Evolutionary conservation across 768 basidiomycete genomes (phyloP).

Genomic region (Mycena venus): DNA sequence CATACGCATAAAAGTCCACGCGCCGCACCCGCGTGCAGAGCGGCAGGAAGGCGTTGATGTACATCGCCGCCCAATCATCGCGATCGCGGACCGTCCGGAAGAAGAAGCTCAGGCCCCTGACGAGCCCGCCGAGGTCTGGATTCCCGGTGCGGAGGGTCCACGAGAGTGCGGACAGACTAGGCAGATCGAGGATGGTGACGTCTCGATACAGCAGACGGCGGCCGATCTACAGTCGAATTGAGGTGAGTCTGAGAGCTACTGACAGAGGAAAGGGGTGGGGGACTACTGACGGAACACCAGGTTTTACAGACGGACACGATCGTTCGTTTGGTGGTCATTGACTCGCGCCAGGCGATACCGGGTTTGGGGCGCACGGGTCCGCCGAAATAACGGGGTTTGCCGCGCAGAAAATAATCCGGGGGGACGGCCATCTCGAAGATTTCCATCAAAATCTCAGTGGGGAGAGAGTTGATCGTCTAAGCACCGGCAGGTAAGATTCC

Average conservation of each 20-base stretch:
- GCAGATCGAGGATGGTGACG: not conserved
- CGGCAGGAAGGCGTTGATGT: not conserved
- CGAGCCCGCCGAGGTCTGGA: not conserved
- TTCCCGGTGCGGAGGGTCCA: not conserved
- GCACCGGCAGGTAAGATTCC: too few species aligned
- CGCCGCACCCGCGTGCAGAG: not conserved
- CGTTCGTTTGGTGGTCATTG: not conserved
- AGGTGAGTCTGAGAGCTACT: not conserved
- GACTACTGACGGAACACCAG: not conserved
- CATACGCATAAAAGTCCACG: not conserved
- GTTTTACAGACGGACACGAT: not conserved
- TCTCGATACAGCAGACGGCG: not conserved
- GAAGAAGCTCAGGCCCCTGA: not conserved
- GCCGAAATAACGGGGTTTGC: not conserved
- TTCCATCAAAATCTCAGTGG: not conserved
- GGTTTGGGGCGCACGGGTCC: not conserved
- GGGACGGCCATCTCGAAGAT: not conserved
- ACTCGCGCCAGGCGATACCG: not conserved
- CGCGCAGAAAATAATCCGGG: not conserved
- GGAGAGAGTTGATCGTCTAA: not conserved
- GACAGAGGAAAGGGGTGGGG: not conserved
- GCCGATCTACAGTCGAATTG: not conserved
- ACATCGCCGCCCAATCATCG: too few species aligned
- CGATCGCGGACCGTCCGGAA: not conserved
- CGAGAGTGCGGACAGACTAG: not conserved